phyloP scores from a whole-genome alignment of 2,329 filamentous ascomycete genomes.

The Diplodia intermedia region DNA sequence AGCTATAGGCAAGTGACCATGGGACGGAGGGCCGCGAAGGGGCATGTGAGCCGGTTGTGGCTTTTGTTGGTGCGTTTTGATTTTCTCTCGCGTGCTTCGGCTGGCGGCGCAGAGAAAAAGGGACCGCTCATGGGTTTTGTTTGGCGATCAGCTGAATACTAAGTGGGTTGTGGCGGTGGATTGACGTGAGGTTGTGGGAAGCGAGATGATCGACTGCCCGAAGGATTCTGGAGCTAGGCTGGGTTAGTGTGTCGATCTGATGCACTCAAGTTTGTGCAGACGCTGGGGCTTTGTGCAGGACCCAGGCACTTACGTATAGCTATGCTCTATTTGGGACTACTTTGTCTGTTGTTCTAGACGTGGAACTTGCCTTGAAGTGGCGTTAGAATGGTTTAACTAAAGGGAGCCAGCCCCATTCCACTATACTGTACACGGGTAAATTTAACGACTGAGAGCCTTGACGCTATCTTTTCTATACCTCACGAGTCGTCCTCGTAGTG shows the following conservation, averaged over 20 bases:
- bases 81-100: not conserved
- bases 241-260: not conserved
- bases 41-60: conserved; percentile 1
- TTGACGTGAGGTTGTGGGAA: conserved; percentile 1
- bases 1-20: not conserved
- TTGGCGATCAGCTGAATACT: conserved; percentile 2
- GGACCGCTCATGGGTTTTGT: not conserved
- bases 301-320: not conserved
- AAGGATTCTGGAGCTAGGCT: conserved; percentile 1
- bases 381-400: not conserved
- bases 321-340: not conserved
- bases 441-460: not conserved
- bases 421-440: not conserved
- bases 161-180: conserved; percentile 2
- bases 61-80: conserved; percentile 5
- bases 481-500: not conserved
- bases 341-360: not conserved
- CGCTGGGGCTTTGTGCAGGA: not conserved
- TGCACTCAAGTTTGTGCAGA: not conserved
- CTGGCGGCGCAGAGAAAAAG: not conserved
- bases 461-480: not conserved
- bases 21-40: not conserved
- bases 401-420: not conserved
- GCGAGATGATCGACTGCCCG: conserved; percentile 3
- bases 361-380: not conserved